phyloP scores from a whole-genome alignment of 2,329 filamentous ascomycete species.

The Fusarium sp. region DNA sequence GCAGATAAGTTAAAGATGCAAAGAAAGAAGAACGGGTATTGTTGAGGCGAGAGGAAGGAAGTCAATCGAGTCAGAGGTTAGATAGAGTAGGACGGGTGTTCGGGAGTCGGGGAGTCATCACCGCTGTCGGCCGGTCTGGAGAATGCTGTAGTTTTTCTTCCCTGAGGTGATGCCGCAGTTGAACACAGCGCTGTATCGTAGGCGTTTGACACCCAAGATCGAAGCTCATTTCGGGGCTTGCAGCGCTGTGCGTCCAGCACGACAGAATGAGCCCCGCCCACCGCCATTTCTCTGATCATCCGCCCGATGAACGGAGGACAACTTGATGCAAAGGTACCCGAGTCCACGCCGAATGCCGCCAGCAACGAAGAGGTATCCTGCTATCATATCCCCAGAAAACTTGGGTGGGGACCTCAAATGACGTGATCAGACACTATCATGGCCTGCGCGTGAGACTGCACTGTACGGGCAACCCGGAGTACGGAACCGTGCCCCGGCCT shows the following conservation, averaged over 20 bases:
- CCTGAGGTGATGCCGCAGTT: no score
- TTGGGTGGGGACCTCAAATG: constrained; percentile 39
- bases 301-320: constrained; percentile 41
- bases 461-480: constrained; percentile 33
- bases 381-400: constrained; percentile 28
- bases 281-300: constrained; percentile 39
- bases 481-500: constrained; percentile 28
- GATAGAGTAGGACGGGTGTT: constrained; percentile 21
- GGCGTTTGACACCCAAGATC: constrained; percentile 2
- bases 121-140: constrained; percentile 43
- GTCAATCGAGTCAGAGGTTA: constrained; percentile 24
- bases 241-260: constrained; percentile 18
- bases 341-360: neutral
- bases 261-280: constrained; percentile 27
- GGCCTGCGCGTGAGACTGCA: constrained; percentile 19
- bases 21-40: constrained; percentile 17
- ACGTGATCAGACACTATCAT: constrained; percentile 43
- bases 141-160: constrained; percentile 19
- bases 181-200: constrained; percentile 13
- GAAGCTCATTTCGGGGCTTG: constrained; percentile 8
- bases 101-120: constrained; percentile 45
- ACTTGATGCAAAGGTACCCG: constrained; percentile 31
- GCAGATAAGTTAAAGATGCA: constrained; percentile 7
- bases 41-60: constrained; percentile 12
- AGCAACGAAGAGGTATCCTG: constrained; percentile 22